Percentiles rank a stretch among this genome's conserved stretches.
These are phyloP conservation scores for Cytospora paraplurivora DNA, from an alignment of 2,329 filamentous ascomycete genomes.

Conservation along the genomic window DNA sequence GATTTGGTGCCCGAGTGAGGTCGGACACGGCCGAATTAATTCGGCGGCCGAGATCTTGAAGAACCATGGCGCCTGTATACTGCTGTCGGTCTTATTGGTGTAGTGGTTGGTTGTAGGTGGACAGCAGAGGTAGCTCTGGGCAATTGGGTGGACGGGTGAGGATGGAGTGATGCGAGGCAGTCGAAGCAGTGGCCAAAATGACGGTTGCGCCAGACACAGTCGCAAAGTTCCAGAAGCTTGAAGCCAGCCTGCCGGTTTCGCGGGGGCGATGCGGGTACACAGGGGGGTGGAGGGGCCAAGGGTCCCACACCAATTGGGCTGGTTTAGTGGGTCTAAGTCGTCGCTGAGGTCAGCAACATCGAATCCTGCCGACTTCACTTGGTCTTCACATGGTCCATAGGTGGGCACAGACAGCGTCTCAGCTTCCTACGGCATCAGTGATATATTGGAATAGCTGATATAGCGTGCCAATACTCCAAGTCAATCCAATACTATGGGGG, in stretches of 20 bases:
- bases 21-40: slow-evolving; percentile 97
- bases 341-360: too few species aligned
- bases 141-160: slow-evolving; percentile 2
- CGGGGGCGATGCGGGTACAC: background rate
- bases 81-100: slow-evolving; percentile 5
- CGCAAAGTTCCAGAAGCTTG: slow-evolving; percentile 4
- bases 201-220: slow-evolving; percentile 2
- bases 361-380: too few species aligned
- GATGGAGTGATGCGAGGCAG: background rate
- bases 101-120: slow-evolving; percentile 10
- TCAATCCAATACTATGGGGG: too few species aligned
- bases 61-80: slow-evolving; percentile 70
- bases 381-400: too few species aligned
- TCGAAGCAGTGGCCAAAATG: slow-evolving; percentile 3
- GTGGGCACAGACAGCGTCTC: too few species aligned
- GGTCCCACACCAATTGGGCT: background rate
- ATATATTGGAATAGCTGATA: too few species aligned
- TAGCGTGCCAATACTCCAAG: too few species aligned
- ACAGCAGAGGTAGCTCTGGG: slow-evolving; percentile 6
- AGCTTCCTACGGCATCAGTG: too few species aligned
- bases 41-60: slow-evolving; percentile 97
- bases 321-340: too few species aligned
- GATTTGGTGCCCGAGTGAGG: slow-evolving; percentile 85
- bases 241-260: background rate
- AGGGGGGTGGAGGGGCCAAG: background rate